A percentile compares a stretch with the other conserved stretches of the same genome.
Conservation (phyloP, 140 eudicot species). For the Flaveria floridana region DNA sequence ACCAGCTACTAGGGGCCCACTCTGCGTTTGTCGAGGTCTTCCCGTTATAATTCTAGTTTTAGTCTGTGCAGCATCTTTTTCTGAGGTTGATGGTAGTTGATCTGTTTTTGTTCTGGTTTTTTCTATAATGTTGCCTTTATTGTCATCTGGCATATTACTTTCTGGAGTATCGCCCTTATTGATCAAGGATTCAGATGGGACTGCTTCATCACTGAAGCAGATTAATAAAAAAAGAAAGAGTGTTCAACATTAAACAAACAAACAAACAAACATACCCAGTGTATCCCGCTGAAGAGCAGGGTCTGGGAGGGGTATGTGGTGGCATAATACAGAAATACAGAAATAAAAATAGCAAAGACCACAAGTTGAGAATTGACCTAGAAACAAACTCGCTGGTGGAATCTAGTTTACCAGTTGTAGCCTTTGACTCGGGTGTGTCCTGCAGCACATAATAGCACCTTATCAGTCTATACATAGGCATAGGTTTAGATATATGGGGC, state of each 20-base stretch:
- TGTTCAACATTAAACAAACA: constrained; percentile 31
- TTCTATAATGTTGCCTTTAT: constrained; percentile 36
- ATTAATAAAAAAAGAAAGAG: constrained; percentile 7
- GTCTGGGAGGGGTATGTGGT: too few relatives aligned
- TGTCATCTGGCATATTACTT: constrained; percentile 40
- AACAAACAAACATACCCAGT: too few relatives aligned
- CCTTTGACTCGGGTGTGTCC: constrained; percentile 51
- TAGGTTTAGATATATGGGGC: neutral
- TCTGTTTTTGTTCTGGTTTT: constrained; percentile 47
- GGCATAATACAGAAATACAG: neutral
- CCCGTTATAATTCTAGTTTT: constrained; percentile 46
- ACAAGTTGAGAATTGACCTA: constrained; percentile 47
- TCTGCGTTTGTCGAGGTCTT: constrained; percentile 69
- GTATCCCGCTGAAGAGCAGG: too few relatives aligned
- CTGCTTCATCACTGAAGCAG: constrained; percentile 36
- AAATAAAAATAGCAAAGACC: neutral
- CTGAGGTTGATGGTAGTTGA: constrained; percentile 50
- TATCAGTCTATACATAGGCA: neutral
- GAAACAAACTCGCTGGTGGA: constrained; percentile 42
- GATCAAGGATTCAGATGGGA: constrained; percentile 37
- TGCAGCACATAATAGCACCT: constrained; percentile 36
- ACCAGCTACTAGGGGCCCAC: constrained; percentile 91
- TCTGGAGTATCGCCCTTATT: constrained; percentile 42
- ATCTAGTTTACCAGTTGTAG: constrained; percentile 37
- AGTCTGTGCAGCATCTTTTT: constrained; percentile 50